Base-by-base conservation (phyloP, 768 basidiomycete genomes). In the Russula sp. region DNA sequence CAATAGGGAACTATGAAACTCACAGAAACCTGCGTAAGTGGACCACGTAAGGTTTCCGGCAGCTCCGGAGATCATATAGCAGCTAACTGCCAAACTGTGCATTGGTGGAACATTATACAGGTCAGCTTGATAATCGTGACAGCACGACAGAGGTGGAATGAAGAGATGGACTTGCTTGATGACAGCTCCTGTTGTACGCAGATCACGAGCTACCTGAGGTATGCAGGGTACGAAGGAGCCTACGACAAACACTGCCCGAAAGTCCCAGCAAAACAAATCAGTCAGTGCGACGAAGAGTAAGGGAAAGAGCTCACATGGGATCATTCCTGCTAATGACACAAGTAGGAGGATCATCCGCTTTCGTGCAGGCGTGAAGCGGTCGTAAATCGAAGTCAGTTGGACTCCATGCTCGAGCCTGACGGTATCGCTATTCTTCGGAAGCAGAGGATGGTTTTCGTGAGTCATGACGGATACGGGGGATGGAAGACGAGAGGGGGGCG, bases 141-240 rank as follows among this genome's bases (percentile, higher is more conserved):
- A 13, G 20, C 40, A 1, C 3, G 32, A 1, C 58, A 1, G 14
- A 10, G 16, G 45, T n/a, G n/a, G 45, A 39, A n/a, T 50, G 13
- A 32, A 34, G 31, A 44, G n/a, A 9, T 27, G 9, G 42, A 61
- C 72, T 16, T 58, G 83, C 84, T 84, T 87, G 55, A 91, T 79
- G 18, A 44, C 72, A 16, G 80, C 67, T 0, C 79, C 79, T 0
- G 87, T 81, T 0, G 86, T 77, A 31, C 80, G 53, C 10, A 93
- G 72, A 62, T 93, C 89, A 32, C 71, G 73, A 8, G 89, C 83
- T 50, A 94, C 84, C 55, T 87, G 80, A 0, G 89, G 88, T 59
- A 92, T 87, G 0, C 84, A 84, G 0, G 89, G 89, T 2, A 89
- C 78, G 71, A 92, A 90, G 0, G 82, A 82, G 0, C 83, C 85